Base-by-base conservation (phyloP, 441 rosid species). In the California macrophylla region DNA sequence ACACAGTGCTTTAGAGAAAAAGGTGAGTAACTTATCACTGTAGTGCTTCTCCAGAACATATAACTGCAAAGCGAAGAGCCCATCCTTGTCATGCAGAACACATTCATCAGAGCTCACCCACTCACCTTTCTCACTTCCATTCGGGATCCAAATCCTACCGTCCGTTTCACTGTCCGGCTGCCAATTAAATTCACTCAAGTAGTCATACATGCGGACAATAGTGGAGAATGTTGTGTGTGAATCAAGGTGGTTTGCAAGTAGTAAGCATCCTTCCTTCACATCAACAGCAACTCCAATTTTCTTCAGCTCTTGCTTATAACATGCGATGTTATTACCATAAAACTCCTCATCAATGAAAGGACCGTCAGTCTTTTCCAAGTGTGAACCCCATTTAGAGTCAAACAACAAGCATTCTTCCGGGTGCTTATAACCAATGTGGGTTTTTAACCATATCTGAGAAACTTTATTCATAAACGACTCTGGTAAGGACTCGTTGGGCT, bases 341-440 rank as follows among this genome's bases (percentile, higher is more conserved):
- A 78, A 87, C 20, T 26, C 80, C 74, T 85, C 87, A 34, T 87
- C 87, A 13, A 90, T 79, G 83, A 90, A 88, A 3, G 94, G 94
- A 6, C 97, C 97, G 74, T 90, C 92, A 3, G 72, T 30, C 62
- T 4, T 84, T 74, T 82, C 74, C 69, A 90, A 42, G 64, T 7
- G 12, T 34, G 24, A 30, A n/a, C 42, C 74, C 85, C 86, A 86
- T 3, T 23, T 18, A 13, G 75, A 61, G 74, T 83, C 84, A 32
- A 82, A 80, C 66, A 88, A 66, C 67, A 80, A 76, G 76, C 87
- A 80, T 62, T 74, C 71, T 2, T 58, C 15, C 0, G 95, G 95
- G 77, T 81, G 54, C 66, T 71, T 65, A 71, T 82, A 89, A 67
- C 90, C 90, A 24, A 65, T 69, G 66, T 65, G 60, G 3, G 89